Evolutionary conservation across 257 asterid species (phyloP), one percentile per base, ranked within the genome.

Genomic region (Thymus mandschuricus): DNA sequence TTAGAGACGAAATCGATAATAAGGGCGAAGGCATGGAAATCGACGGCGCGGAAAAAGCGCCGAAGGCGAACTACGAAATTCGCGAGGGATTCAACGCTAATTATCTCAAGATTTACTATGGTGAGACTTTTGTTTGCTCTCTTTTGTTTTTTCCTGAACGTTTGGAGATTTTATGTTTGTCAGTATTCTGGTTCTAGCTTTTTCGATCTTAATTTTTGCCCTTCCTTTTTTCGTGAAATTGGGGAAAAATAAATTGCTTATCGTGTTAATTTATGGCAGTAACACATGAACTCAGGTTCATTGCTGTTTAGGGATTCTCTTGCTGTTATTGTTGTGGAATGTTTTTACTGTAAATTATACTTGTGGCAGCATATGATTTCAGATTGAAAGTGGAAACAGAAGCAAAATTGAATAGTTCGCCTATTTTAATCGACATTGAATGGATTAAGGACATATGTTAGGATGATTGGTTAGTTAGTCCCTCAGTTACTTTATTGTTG

Each of bases 61-160:
- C 40, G 43, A 74, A 70, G 77, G 76, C 76, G 28, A 76, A 60
- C 9, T 68, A 48, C 49, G 80, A 77, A 28, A 63, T 76, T 54
- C 85, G 82, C 9, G 92, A 89, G 49, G 90, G 72, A 60, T 88
- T 94, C 85, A 84, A 89, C 57, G 69, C 80, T 40, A 78, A 91
- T 80, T 89, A 85, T 79, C 93, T 94, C 82, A 88, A 81, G 80
- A 64, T 75, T 71, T 94, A 91, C 48, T 94, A 94, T 31, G 89
- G 97, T 88, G 82, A 57, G 64, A 31, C 57, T 48, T 46, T 27
- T 27, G 13, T 64, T 64, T 11, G 2, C 10, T 63, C 46, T 40
- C 2, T 41, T 41, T 63, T 43, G 11, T 49, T 33, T 49, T 1
- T 40, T 48, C 31, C 9, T 52, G 29, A 35, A 34, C 51, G n/a